phyloP scores from a whole-genome alignment of 2,329 filamentous ascomycete genomes.

The Chaetomium strumarium region DNA sequence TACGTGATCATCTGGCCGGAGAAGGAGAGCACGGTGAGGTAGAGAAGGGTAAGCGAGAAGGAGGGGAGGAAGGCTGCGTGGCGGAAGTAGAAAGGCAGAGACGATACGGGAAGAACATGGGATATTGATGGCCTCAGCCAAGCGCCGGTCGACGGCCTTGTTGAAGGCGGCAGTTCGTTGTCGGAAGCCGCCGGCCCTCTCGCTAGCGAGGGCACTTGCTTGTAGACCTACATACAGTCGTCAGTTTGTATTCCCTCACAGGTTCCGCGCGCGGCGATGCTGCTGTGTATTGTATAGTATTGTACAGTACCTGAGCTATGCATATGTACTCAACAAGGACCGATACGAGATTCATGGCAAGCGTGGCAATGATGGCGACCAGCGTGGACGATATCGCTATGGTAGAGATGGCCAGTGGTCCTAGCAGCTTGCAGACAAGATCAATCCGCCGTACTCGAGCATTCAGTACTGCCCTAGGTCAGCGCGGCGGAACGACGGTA shows the following conservation, averaged over 20 bases:
- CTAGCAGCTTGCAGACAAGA: constrained; percentile 51
- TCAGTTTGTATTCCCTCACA: no score
- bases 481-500: no score
- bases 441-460: constrained; percentile 53
- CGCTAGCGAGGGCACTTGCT: background rate
- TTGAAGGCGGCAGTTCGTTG: no score
- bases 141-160: no score
- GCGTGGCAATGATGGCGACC: constrained; percentile 41
- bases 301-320: background rate
- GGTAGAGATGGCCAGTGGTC: constrained; percentile 45
- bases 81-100: constrained; percentile 41
- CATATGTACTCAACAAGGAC: constrained; percentile 26
- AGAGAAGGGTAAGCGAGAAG: constrained; percentile 52
- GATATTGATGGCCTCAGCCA: background rate
- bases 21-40: constrained; percentile 56
- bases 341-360: constrained; percentile 43
- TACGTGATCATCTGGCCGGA: constrained; percentile 60
- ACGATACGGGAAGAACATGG: constrained; percentile 22
- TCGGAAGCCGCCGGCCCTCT: no score
- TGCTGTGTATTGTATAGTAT: no score
- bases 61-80: constrained; percentile 56
- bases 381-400: constrained; percentile 41
- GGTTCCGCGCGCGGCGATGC: no score
- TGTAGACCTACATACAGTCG: background rate
- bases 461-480: constrained; percentile 34